Base-by-base conservation (phyloP, 345 rosid species). In the Lepidium didymum region DNA sequence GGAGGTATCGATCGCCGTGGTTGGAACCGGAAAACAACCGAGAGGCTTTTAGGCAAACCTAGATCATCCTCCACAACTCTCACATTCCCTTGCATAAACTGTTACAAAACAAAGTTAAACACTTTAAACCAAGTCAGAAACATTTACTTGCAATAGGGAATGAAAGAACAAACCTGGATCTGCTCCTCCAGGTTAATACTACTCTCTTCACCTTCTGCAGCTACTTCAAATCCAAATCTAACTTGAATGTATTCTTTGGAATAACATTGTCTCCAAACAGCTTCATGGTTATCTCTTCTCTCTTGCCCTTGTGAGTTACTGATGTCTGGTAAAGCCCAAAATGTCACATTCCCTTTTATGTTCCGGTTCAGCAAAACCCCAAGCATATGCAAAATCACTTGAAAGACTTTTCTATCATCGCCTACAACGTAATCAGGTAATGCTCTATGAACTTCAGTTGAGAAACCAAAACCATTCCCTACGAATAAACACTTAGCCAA, bases 311-410 rank as follows among this genome's bases (percentile, higher is more conserved):
- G 84, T 18, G 76, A 83, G 76, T 80, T 85, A 67, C 91, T 87
- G 44, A 34, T 79, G 66, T 81, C 93, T 0, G 78, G 66, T 16
- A 73, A 66, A 49, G 86, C 81, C 49, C 81, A 70, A 63, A 90
- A 74, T 19, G 73, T 40, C 44, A 82, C 81, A 62, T 72, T 57
- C 52, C 96, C 90, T 37, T 85, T 79, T 50, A 56, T 33, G 25
- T 68, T 73, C 11, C 61, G 44, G 51, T 81, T 80, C 78, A 85
- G 74, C 27, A 93, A 45, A 74, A 67, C 80, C 7, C 94, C 90
- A 8, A 90, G 79, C 97, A 93, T 85, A 77, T 93, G 96, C 79
- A 93, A 64, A 21, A 90, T 73, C 69, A 88, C 85, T 78, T 93
- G 98, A 59, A 90, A 81, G 33, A 88, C 78, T 60, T 89, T 85